phyloP scores from a whole-genome alignment of 2,329 filamentous ascomycete species.

The Blumeria hordei region DNA sequence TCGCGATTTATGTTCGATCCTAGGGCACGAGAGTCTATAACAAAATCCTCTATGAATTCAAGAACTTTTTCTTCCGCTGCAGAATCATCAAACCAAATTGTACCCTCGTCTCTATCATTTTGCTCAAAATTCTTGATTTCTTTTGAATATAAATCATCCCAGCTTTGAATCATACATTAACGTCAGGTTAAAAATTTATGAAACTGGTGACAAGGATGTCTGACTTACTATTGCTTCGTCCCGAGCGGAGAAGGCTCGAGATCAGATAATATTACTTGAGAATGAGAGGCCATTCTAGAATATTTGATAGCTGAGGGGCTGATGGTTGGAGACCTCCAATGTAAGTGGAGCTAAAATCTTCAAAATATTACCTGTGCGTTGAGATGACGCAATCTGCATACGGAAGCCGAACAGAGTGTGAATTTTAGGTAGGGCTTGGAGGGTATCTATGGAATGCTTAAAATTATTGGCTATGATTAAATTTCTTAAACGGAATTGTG shows the following conservation, averaged over 20 bases:
- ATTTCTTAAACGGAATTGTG: no score
- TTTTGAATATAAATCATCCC: constrained; percentile 48
- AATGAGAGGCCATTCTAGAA: no score
- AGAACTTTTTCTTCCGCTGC: constrained; percentile 66
- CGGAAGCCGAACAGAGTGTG: no score
- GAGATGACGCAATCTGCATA: no score
- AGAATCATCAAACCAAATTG: constrained; percentile 90
- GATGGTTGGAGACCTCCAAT: no score
- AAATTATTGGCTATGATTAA: no score
- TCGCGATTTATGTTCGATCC: constrained; percentile 5
- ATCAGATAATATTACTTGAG: constrained; percentile 26
- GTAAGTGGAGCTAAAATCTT: no score
- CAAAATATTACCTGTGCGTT: no score
- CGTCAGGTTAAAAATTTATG: not conserved
- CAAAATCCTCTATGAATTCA: constrained; percentile 22
- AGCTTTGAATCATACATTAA: constrained; percentile 23
- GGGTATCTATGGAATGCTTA: no score
- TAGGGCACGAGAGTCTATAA: constrained; percentile 6
- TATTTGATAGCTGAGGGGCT: no score
- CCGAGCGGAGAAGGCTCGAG: constrained; percentile 57
- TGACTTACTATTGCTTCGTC: constrained; percentile 64
- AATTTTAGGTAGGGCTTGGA: no score
- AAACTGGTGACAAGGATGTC: not conserved
- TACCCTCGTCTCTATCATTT: constrained; percentile 59
- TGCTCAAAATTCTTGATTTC: constrained; percentile 48